Conservation (phyloP, 2,329 filamentous ascomycete species). For the Colletotrichum viniferum region DNA sequence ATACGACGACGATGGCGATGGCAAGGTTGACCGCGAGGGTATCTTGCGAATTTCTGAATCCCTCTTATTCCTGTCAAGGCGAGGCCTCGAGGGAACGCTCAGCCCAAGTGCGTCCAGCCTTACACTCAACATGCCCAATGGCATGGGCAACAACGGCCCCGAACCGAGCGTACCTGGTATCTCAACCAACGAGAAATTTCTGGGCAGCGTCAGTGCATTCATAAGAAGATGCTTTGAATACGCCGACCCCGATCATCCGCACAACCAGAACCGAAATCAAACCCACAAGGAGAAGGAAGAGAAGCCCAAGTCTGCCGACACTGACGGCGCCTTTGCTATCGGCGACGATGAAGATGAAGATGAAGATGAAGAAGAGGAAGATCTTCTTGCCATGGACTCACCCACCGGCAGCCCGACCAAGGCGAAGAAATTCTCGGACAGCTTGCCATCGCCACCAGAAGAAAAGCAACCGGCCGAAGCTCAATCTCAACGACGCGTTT, state of each 20-base stretch:
- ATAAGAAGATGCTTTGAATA: constrained; percentile 98
- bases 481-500: constrained; percentile 42
- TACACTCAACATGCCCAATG: constrained; percentile 57
- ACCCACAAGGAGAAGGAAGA: constrained; percentile 36
- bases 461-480: constrained; percentile 17
- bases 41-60: constrained; percentile 95
- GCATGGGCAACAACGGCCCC: constrained; percentile 37
- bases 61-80: constrained; percentile 86
- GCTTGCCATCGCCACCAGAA: constrained; percentile 8
- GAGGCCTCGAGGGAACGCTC: constrained; percentile 79
- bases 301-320: constrained; percentile 29
- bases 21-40: constrained; percentile 91
- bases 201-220: constrained; percentile 93
- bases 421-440: constrained; percentile 40
- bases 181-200: constrained; percentile 82
- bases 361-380: constrained; percentile 67
- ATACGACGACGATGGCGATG: constrained; percentile 91
- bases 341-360: constrained; percentile 76
- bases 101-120: constrained; percentile 67
- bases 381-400: constrained; percentile 65
- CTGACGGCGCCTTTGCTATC: constrained; percentile 69
- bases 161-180: constrained; percentile 50
- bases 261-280: constrained; percentile 63
- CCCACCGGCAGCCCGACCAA: constrained; percentile 45
- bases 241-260: constrained; percentile 86